Evolutionary conservation across 768 basidiomycete species (phyloP), one percentile per base, ranked within the genome.

Genomic region (Kwoniella pini): DNA sequence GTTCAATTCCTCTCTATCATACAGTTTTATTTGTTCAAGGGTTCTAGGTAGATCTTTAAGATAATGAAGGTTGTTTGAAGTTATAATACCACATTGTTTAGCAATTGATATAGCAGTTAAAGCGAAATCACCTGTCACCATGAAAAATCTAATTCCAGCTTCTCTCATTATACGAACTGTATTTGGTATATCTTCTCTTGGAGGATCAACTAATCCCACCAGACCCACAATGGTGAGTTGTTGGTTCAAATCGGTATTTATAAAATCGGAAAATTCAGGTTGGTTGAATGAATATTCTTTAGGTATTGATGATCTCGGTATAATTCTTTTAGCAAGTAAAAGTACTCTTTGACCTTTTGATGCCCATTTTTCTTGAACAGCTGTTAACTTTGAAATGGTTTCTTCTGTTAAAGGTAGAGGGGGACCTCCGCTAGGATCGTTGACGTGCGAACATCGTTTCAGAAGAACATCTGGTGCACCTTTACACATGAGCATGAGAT

Each of bases 91-190:
- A n/a, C 84, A 85, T 64, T 86, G 84, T 11, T 81, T 78, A 11
- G 86, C 86, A 60, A 88, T 87, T 0, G 87, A 85, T 9, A 69
- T 54, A 0, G 85, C 86, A 0, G 86, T 88, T 13, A 82, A 78
- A 27, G 84, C 81, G 71, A 80, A 80, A 59, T 81, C 80, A 24
- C 80, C 87, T 79, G 79, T 88, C 56, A 87, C 84, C 80, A 88
- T 85, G 67, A 83, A 83, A 69, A 87, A 84, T 11, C 86, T 81
- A 46, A 87, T 84, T 4, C 85, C 85, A 7, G 86, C 86, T 13
- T 81, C 69, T 24, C 84, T 81, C 60, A 76, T 69, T 19, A 61
- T 71, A 0, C 54, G 48, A 36, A 78, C 71, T 2, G 74, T 75
- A 13, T 84, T 82, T 21, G 80, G 78, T 24, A 84, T 84, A 64